Evolutionary conservation across 768 basidiomycete genomes (phyloP).

Genomic region (Psilocybe tampanensis): DNA sequence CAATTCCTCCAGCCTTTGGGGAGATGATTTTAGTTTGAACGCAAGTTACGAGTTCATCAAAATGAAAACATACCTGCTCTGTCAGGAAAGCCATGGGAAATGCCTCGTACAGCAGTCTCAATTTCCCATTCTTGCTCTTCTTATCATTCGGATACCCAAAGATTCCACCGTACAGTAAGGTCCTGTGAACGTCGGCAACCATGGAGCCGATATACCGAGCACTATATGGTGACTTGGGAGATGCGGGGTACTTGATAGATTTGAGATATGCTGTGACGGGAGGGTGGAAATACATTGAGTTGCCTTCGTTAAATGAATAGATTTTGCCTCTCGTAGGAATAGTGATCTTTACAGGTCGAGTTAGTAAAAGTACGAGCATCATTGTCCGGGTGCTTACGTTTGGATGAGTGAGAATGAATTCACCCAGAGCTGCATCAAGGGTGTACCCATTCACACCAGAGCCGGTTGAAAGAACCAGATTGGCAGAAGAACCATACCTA

Average conservation of each 20-base stretch:
- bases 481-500: conserved; percentile 90
- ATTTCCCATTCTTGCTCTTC: conserved; percentile 95
- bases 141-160: conserved; percentile 98
- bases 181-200: conserved; percentile 98
- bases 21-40: neutral
- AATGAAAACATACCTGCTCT: conserved; percentile 67
- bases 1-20: conserved; percentile 87
- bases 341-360: conserved; percentile 61
- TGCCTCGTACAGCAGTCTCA: conserved; percentile 94
- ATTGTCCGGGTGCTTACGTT: conserved; percentile 52
- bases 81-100: conserved; percentile 97
- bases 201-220: conserved; percentile 97
- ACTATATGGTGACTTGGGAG: conserved; percentile 83
- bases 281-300: conserved; percentile 89
- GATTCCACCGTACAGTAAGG: conserved; percentile 95
- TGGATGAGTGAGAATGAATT: conserved; percentile 98
- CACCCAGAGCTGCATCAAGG: conserved; percentile 91
- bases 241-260: conserved; percentile 86
- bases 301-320: conserved; percentile 99
- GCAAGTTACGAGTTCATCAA: neutral
- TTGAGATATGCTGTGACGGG: conserved; percentile 83
- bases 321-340: conserved; percentile 96
- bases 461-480: conserved; percentile 93
- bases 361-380: conserved; percentile 1
- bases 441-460: conserved; percentile 98